Evolutionary conservation across 2,329 filamentous ascomycete genomes (phyloP), one percentile per base, ranked within the genome.

Genomic region (Colletotrichum nymphaeae): DNA sequence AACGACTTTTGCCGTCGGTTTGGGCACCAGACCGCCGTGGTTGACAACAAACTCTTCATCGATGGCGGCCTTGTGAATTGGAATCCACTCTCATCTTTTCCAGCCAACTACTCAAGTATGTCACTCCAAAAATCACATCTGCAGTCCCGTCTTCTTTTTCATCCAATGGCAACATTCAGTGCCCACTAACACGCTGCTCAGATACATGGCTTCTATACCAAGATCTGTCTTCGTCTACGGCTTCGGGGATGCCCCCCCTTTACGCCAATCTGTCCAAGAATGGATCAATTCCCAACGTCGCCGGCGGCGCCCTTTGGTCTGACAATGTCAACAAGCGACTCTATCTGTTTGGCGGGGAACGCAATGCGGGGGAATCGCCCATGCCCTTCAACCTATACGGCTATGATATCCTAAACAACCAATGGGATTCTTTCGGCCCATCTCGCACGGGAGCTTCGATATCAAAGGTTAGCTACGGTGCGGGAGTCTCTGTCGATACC

Each of bases 291-390:
- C 91, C 91, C 0, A 80, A 75, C 67, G 81, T 82, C 1, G 77
- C 80, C 63, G 86, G 86, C 42, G 86, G 84, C 32, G 78, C 87
- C 3, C 81, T 92, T 14, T 93, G 90, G 90, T 83, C 86, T 8
- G 91, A 93, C 78, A 83, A 86, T 30, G 84, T 90, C 52, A 93
- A 93, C 81, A 91, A 92, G 78, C 84, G 87, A 56, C 86, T 93
- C 63, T 92, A 91, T 78, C 83, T 90, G 2, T 93, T 88, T 76
- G 91, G 91, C 12, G 91, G 91, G 58, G 88, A 92, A 74, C 89
- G 87, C 76, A 79, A 80, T 71, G 78, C 77, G 16, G 46, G 62
- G 1, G 78, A 82, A 32, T 78, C 83, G 2, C 88, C 89, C 0
- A 81, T 83, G 49, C 78, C 84, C 0, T 87, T 88, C 67, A 81